These are phyloP conservation scores for Alternaria conjuncta DNA, from an alignment of 2,329 filamentous ascomycete genomes.

Conservation along the genomic window DNA sequence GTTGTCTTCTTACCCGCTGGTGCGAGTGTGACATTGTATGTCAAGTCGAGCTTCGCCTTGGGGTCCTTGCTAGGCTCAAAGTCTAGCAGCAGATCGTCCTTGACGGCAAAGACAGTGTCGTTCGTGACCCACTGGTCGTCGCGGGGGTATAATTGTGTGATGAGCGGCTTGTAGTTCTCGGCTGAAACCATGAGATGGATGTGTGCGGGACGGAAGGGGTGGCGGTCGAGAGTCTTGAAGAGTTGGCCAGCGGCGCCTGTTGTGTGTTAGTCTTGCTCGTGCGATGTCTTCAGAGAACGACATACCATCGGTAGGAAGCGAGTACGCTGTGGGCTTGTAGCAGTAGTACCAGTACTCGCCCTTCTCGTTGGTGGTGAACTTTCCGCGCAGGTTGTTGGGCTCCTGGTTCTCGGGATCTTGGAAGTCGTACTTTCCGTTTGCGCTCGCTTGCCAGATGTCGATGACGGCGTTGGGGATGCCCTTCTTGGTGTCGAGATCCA, in stretches of 20 bases:
- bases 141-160: conserved; percentile 65
- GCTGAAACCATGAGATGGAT: conserved; percentile 65
- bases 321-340: conserved; percentile 75
- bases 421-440: conserved; percentile 79
- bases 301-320: conserved; percentile 68
- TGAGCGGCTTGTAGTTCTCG: conserved; percentile 62
- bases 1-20: conserved; percentile 45
- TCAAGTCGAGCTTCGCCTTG: conserved; percentile 64
- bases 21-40: conserved; percentile 67
- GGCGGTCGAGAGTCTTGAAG: conserved; percentile 62
- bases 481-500: conserved; percentile 68
- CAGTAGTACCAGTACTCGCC: conserved; percentile 78
- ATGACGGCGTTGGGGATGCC: conserved; percentile 72
- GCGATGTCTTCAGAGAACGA: neutral
- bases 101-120: conserved; percentile 68
- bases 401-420: conserved; percentile 74
- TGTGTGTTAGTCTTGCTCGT: conserved; percentile 3
- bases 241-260: conserved; percentile 59
- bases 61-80: conserved; percentile 60
- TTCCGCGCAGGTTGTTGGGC: conserved; percentile 77
- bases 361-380: conserved; percentile 73
- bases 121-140: conserved; percentile 64
- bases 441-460: conserved; percentile 79
- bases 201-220: conserved; percentile 67
- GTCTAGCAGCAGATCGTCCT: conserved; percentile 65